phyloP scores from a whole-genome alignment of 164 flowering plant genomes.

The Euptelea pleiosperma region DNA sequence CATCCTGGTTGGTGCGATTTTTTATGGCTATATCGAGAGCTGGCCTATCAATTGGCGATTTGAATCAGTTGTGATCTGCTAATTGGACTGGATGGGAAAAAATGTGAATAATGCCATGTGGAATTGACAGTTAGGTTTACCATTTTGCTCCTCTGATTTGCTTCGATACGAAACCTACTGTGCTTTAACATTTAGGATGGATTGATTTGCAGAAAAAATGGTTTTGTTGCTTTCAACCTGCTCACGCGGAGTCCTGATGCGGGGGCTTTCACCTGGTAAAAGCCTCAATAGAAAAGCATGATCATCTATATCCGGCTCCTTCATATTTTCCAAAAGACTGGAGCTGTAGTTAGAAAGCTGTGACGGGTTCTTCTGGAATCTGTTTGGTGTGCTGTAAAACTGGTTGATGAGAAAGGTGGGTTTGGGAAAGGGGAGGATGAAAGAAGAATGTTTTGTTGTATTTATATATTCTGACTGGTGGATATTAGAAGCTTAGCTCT shows the following conservation, averaged over 20 bases:
- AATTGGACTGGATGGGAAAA: no score
- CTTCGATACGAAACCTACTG: neutral
- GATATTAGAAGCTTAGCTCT: slow-evolving; percentile 18
- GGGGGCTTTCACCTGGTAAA: slow-evolving; percentile 10
- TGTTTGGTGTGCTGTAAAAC: slow-evolving; percentile 27
- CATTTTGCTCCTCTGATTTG: neutral
- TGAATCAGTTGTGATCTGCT: no score
- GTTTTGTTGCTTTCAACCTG: slow-evolving; percentile 75
- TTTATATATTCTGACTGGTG: slow-evolving; percentile 27
- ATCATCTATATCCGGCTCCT: slow-evolving; percentile 20
- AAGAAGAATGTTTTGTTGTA: slow-evolving; percentile 21
- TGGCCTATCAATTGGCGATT: no score
- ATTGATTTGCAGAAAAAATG: slow-evolving; percentile 67
- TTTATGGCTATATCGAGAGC: no score
- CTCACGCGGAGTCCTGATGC: slow-evolving; percentile 53
- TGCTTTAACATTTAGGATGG: slow-evolving; percentile 2
- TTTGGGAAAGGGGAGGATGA: slow-evolving; percentile 8
- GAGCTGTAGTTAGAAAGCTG: slow-evolving; percentile 19
- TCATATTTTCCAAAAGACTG: slow-evolving; percentile 11
- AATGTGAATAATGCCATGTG: no score
- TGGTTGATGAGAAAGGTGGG: slow-evolving; percentile 16
- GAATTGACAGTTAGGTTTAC: neutral
- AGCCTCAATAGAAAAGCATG: slow-evolving; percentile 22
- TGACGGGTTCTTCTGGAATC: slow-evolving; percentile 19
- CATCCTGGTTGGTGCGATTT: no score